Evolutionary conservation across 2,329 filamentous ascomycete genomes (phyloP), one percentile per base, ranked within the genome.

Genomic region (Aureobasidium leucospermi): DNA sequence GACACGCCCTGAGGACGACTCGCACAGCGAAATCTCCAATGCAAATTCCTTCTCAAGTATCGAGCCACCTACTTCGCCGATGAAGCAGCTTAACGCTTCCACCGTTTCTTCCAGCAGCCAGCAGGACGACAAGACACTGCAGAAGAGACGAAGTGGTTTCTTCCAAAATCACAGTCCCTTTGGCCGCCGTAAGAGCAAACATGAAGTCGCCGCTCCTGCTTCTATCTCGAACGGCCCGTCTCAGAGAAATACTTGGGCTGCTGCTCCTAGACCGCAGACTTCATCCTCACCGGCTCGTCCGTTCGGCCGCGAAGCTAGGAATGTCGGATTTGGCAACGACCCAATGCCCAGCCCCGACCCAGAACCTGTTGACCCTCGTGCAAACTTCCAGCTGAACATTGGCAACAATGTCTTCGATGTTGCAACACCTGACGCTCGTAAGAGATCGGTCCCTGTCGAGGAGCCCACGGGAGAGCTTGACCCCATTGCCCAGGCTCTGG

Each of bases 401-500:
- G 94, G 94, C 7, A 90, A 95, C 67, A 99, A 99, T 67, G 90
- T 99, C 10, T 96, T 99, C 68, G 86, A 96, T 60, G 93, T 99
- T 9, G 88, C 89, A 11, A 88, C 88, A 8, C 87, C 90, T 0
- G 89, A 93, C 61, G 65, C 67, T 31, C 71, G 71, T 42, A 72
- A 81, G 43, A 68, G 66, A 80, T 64, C 67, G 6, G 47, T 62
- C 2, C 61, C 65, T 28, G 66, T 66, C 49, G 66, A 71, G 57
- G 72, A 51, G 62, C 66, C 74, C 4, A 75, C 80, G 36, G 86
- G 89, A 31, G 87, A 90, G 28, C 74, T 81, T 15, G 94, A 99
- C 68, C 94, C 94, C 0, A 96, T 99, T 69, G 94, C 93, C 3
- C 83, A 89, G 66, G 95, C 94, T 28, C 80, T 99, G 7, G 94